Evolutionary conservation across 2,329 filamentous ascomycete species (phyloP), one percentile per base, ranked within the genome.

Genomic region (Monosporascus sp.): DNA sequence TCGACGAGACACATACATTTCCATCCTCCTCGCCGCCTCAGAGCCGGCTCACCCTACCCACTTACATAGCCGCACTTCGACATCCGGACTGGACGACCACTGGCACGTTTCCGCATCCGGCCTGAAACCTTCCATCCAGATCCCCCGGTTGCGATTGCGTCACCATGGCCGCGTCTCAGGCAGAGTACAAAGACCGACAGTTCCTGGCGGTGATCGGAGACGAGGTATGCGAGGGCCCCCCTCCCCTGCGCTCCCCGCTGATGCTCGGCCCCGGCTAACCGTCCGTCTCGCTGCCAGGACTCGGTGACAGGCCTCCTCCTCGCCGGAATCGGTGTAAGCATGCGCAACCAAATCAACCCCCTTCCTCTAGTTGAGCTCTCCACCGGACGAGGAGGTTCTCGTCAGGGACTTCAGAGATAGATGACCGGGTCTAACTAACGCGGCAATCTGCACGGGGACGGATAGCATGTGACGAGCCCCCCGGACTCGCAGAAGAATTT

Each of bases 131-230:
- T 20, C 39, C n/a, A 43, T 38, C 36, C 46, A 14, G 22, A 17
- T 37, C 38, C 45, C 44, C 43, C 50, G 50, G 24, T 43, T 51
- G 47, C 47, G 45, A 57, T 51, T 39, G 46, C 50, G 37, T 54
- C 53, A 48, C 35, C 62, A 68, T 64, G 44, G 79, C 80, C 76
- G 65, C 78, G 54, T 75, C 76, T 47, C 76, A 81, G 62, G 75
- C 78, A 59, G 81, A 84, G 61, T 87, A 79, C 72, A 87, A 91
- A 76, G 91, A 97, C 74, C 84, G 94, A 66, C 88, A 99, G 75
- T 96, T 99, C 70, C 84, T 99, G 54, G 94, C 94, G 60, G 93
- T 99, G 48, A 99, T 99, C 69, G 94, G 94, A 50, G 94, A 99
- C 72, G 94, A 99, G 84, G 94, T 90, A 69, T 59, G 71, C 52